Evolutionary conservation across 441 rosid species (phyloP).

Genomic region (Manihot esculenta): DNA sequence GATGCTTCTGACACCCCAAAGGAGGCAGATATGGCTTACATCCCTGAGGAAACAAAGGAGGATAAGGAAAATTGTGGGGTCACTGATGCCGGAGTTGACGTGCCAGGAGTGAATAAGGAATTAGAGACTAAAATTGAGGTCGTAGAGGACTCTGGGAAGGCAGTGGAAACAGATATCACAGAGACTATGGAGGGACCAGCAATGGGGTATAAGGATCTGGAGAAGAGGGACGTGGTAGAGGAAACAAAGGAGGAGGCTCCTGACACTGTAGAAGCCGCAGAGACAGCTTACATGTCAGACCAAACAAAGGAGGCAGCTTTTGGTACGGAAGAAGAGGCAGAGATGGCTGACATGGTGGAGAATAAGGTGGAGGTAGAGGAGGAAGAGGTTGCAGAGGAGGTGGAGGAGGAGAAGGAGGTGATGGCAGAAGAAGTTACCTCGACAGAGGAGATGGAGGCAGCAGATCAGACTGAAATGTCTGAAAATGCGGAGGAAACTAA

Average conservation of each 20-base stretch:
- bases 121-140: neutral
- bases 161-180: neutral
- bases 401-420: slow-evolving; percentile 16
- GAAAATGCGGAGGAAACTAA: slow-evolving; percentile 19
- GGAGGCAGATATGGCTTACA: neutral
- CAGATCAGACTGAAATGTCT: slow-evolving; percentile 15
- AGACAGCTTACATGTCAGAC: neutral
- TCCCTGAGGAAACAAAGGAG: too few relatives aligned
- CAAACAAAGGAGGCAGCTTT: too few relatives aligned
- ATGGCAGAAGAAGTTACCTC: neutral
- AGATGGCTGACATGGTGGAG: slow-evolving; percentile 15
- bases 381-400: slow-evolving; percentile 3
- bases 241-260: slow-evolving; percentile 1
- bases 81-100: neutral
- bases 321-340: neutral
- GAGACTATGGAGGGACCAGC: neutral
- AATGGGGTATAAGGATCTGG: neutral
- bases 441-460: slow-evolving; percentile 14
- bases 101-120: neutral
- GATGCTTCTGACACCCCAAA: neutral
- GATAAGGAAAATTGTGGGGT: neutral
- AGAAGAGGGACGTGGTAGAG: neutral
- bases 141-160: neutral
- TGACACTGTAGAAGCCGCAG: neutral
- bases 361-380: slow-evolving; percentile 13